Percentiles rank a stretch among this genome's conserved stretches.
Conservation (phyloP, 176 grass and related monocot species). For the Triticum turgidum region DNA sequence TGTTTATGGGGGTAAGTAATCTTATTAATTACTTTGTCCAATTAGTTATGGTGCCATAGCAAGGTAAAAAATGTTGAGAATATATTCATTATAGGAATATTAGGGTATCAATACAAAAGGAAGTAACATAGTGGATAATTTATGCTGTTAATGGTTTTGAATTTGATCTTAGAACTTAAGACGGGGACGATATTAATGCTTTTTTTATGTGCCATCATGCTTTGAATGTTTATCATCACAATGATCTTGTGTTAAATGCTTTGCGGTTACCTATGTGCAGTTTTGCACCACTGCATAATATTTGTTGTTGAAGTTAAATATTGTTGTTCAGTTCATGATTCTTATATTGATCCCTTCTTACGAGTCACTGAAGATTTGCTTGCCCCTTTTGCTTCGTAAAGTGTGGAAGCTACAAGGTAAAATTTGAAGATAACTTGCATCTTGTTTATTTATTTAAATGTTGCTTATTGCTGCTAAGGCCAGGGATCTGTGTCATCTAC, state of each 20-base stretch:
- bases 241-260: conserved; percentile 4
- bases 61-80: not conserved
- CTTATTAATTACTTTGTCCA: not conserved
- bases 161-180: not conserved
- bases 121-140: not conserved
- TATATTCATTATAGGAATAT: not conserved
- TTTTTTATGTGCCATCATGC: no score
- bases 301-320: conserved; percentile 3
- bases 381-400: conserved; percentile 73
- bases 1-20: not conserved
- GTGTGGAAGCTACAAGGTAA: conserved; percentile 84
- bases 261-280: not conserved
- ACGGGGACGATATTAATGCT: not conserved
- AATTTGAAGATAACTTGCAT: conserved; percentile 3
- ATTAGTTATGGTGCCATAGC: not conserved
- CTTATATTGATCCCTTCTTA: conserved; percentile 23
- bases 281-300: not conserved
- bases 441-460: not conserved
- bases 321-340: not conserved
- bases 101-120: not conserved
- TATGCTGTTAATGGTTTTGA: not conserved
- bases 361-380: conserved; percentile 80
- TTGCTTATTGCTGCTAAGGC: not conserved
- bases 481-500: not conserved
- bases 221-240: not conserved